These are phyloP conservation scores for Plasmodium knowlesi DNA, from an alignment of 169 alveolate genomes.

Conservation along the genomic window DNA sequence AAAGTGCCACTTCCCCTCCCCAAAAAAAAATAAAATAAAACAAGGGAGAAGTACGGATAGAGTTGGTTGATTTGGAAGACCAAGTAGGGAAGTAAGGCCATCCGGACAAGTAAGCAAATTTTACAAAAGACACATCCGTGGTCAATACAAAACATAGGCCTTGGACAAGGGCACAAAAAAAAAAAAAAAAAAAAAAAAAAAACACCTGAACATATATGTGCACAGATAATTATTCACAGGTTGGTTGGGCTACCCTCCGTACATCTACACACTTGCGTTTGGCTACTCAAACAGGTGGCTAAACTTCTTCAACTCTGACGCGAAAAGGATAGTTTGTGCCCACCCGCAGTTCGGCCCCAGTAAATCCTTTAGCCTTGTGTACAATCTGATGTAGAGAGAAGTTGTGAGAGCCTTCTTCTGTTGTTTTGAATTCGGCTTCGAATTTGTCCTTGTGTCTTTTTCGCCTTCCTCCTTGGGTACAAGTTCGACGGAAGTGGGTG, in stretches of 20 bases:
- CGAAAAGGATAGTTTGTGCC: constrained; percentile 73
- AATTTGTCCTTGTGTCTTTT: neutral
- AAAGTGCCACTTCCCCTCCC: neutral
- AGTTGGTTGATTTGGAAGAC: neutral
- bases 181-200: no score
- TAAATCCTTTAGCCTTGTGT: constrained; percentile 21
- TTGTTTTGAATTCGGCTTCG: neutral
- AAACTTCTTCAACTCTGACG: constrained; percentile 51
- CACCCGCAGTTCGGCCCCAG: constrained; percentile 75
- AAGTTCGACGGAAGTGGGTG: neutral
- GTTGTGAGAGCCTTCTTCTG: constrained; percentile 43
- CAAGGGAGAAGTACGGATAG: neutral
- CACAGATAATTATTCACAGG: neutral
- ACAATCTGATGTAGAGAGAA: constrained; percentile 42
- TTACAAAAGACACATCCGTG: neutral
- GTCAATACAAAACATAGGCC: neutral
- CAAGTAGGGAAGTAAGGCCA: neutral
- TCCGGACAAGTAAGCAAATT: neutral
- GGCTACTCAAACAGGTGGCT: constrained; percentile 29
- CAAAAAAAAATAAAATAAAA: no score
- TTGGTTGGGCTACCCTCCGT: neutral
- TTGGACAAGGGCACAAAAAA: neutral
- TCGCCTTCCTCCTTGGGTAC: neutral
- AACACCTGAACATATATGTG: neutral
- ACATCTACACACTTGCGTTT: no score